A percentile compares a stretch with the other conserved stretches of the same genome.
Conservation (phyloP, 192 early-diverging fungal species). For the Gorgonomyces haynaldii region DNA sequence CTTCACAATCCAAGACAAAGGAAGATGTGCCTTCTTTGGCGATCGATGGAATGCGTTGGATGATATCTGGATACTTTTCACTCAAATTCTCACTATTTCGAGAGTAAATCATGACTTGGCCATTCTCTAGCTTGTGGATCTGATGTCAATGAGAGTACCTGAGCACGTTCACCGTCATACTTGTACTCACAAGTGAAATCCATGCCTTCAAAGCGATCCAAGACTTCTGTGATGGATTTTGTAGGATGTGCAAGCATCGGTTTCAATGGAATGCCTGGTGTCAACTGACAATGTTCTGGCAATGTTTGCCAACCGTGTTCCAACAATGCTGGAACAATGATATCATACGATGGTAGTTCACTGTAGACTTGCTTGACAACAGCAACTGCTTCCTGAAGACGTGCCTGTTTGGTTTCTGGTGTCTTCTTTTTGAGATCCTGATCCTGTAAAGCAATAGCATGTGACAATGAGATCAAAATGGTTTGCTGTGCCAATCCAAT, state of each 20-base stretch:
- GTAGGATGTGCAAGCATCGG: constrained; percentile 99
- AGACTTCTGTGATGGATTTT: constrained; percentile 79
- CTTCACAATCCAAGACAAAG: constrained; percentile 97
- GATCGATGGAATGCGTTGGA: constrained; percentile 59
- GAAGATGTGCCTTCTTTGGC: constrained; percentile 52
- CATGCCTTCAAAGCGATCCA: constrained; percentile 86
- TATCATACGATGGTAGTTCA: constrained; percentile 87
- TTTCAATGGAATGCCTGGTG: constrained; percentile 90
- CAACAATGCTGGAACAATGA: constrained; percentile 77
- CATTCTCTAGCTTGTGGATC: constrained; percentile 76
- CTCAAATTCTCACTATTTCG: constrained; percentile 93
- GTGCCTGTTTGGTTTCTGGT: constrained; percentile 7
- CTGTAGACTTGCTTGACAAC: constrained; percentile 61
- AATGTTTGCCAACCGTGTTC: constrained; percentile 60
- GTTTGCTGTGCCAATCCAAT: constrained; percentile 95
- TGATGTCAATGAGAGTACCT: constrained; percentile 42
- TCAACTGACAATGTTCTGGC: constrained; percentile 71
- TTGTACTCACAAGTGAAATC: constrained; percentile 97
- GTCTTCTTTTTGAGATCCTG: constrained; percentile 27
- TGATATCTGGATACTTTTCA: constrained; percentile 86
- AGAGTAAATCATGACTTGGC: constrained; percentile 72
- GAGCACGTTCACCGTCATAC: constrained; percentile 93
- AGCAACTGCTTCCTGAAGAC: constrained; percentile 34
- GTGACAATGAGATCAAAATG: constrained; percentile 76
- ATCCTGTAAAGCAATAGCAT: constrained; percentile 59